Evolutionary conservation across 2,329 filamentous ascomycete species (phyloP), one percentile per base, ranked within the genome.

Genomic region (Penicillium sp.): DNA sequence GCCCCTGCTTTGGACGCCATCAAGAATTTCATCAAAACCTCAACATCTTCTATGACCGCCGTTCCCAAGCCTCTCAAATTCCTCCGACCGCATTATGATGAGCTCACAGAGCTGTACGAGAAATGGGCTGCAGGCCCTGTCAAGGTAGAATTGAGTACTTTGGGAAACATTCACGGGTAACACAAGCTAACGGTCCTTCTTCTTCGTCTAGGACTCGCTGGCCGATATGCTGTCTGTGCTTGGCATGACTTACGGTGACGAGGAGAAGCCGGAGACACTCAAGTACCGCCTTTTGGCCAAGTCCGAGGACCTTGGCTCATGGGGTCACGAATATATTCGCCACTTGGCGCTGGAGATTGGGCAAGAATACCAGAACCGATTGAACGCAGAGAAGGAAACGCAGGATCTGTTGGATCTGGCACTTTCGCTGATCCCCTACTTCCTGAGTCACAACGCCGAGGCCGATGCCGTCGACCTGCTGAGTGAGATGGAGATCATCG

Each of bases 41-140:
- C 95, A 58, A 99, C 95, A 65, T 97, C 93, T 58, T 99, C 95
- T 46, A 99, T 99, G 95, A 99, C 95, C 50, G 95, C 95, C 59
- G 95, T 99, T 61, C 95, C 96, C 25, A 99, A 99, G 80, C 95
- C 95, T 35, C 85, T 99, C 70, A 99, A 99, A 79, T 99, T 99
- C 77, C 85, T 99, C 63, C 87, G 95, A 80, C 95, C 93, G 66
- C 93, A 99, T 78, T 99, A 98, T 80, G 90, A 96, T 77, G 87
- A 89, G 56, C 83, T 99, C 72, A 89, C 89, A 62, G 90, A 90
- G 76, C 81, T 93, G 26, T 96, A 96, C 80, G 93, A 96, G 58
- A 85, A 89, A 74, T 99, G 96, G 95, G 84, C 89, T 3, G 84
- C 85, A 55, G 87, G 92, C 63, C 86, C 92, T 52, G 87, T 96